Percentiles rank a stretch among this genome's conserved stretches.
Evolutionary conservation across 202 grass and related monocot genomes (phyloP).

Genomic region (Bolboschoenoplectus hybrid): DNA sequence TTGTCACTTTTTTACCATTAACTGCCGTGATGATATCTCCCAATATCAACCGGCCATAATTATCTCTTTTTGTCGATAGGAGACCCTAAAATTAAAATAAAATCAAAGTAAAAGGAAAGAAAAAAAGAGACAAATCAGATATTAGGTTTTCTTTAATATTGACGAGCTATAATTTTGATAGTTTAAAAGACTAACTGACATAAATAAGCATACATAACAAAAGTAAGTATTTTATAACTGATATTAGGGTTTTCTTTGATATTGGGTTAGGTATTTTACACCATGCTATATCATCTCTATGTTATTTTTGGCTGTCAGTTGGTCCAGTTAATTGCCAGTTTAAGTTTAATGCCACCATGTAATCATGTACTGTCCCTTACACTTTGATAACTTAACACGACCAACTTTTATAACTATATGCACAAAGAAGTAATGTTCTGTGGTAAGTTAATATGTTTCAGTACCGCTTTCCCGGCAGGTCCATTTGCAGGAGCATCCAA

Average conservation of each 20-base stretch:
- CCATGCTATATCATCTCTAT: neutral
- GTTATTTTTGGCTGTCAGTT: neutral
- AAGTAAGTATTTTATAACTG: neutral
- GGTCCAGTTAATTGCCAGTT: conserved; percentile 2
- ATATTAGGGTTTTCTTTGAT: too few relatives aligned
- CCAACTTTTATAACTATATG: neutral
- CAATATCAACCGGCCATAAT: conserved; percentile 81
- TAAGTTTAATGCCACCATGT: neutral
- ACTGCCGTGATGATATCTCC: conserved; percentile 95
- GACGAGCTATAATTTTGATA: neutral
- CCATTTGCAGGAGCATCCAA: conserved; percentile 93
- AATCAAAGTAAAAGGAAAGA: conserved; percentile 28
- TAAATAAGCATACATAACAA: conserved; percentile 5
- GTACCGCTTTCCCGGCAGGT: conserved; percentile 98
- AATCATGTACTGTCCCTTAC: neutral
- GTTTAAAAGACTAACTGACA: conserved; percentile 12
- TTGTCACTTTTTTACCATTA: conserved; percentile 87
- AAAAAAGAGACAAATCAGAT: conserved; percentile 4
- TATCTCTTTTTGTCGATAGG: conserved; percentile 80
- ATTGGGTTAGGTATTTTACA: neutral
- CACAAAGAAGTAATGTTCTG: conserved; percentile 8
- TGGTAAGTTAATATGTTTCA: neutral
- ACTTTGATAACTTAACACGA: neutral
- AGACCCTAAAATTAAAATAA: conserved; percentile 58
- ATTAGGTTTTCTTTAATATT: conserved; percentile 25